These are phyloP conservation scores for Metschnikowia similis DNA, from an alignment of 805 yeast genomes.

Conservation along the genomic window DNA sequence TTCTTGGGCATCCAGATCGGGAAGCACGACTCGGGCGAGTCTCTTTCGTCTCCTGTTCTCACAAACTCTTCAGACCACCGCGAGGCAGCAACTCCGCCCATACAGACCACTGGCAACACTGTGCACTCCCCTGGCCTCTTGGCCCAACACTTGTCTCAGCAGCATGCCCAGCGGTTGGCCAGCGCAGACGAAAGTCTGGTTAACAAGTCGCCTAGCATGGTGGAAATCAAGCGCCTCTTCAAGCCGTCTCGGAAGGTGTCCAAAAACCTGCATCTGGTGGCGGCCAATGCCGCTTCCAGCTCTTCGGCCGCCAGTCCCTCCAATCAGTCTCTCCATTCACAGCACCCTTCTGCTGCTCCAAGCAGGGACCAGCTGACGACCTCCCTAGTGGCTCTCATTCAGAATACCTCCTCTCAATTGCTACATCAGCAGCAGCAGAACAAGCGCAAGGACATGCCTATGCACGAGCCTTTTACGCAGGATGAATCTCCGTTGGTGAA, in stretches of 20 bases:
- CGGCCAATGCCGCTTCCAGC: not conserved
- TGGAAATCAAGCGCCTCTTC: slow-evolving; percentile 67
- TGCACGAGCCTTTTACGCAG: slow-evolving; percentile 17
- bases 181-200: slow-evolving; percentile 22
- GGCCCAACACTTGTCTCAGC: slow-evolving; percentile 8
- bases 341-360: slow-evolving; percentile 1
- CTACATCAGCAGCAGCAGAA: slow-evolving; percentile 24
- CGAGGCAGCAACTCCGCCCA: slow-evolving; percentile 8
- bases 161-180: slow-evolving; percentile 9
- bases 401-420: slow-evolving; percentile 16
- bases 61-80: slow-evolving; percentile 30
- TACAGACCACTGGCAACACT: not conserved
- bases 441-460: slow-evolving; percentile 10
- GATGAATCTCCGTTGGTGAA: slow-evolving; percentile 27
- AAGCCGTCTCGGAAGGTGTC: slow-evolving; percentile 47
- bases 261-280: slow-evolving; percentile 3
- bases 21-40: slow-evolving; percentile 37
- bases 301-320: not conserved
- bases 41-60: slow-evolving; percentile 32
- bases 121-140: slow-evolving; percentile 11
- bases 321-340: not conserved
- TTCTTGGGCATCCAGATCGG: slow-evolving; percentile 42
- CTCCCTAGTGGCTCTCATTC: slow-evolving; percentile 16
- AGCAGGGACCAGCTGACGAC: slow-evolving; percentile 17
- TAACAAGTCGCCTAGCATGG: slow-evolving; percentile 51